Conservation (phyloP, 371 early-diverging fungal genomes). For the Syncephalastrum monosporum region DNA sequence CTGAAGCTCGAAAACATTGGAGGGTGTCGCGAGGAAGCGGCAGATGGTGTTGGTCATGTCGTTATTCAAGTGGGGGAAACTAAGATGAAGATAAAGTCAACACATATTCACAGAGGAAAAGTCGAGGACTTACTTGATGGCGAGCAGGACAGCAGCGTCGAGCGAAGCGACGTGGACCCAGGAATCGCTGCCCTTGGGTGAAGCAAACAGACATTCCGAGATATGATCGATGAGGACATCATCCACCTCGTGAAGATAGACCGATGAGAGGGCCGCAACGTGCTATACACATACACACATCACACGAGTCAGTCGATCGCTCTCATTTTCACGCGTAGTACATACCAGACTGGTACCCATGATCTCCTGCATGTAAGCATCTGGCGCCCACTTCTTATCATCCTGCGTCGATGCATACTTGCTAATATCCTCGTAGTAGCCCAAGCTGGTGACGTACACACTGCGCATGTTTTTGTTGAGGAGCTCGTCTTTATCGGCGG, state of each 20-base stretch:
- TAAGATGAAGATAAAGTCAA: slow-evolving; percentile 12
- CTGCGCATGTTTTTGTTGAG: slow-evolving; percentile 45
- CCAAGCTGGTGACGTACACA: slow-evolving; percentile 55
- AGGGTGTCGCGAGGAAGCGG: slow-evolving; percentile 64
- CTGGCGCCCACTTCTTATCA: slow-evolving; percentile 49
- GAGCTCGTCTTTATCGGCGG: slow-evolving; percentile 16
- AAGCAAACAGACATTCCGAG: slow-evolving; percentile 52
- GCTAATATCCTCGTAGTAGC: slow-evolving; percentile 57
- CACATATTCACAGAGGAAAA: not conserved
- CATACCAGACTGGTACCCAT: slow-evolving; percentile 65
- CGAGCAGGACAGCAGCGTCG: slow-evolving; percentile 57
- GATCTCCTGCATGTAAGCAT: slow-evolving; percentile 62
- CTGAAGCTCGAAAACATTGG: slow-evolving; percentile 52
- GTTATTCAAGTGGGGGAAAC: slow-evolving; percentile 49
- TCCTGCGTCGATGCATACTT: slow-evolving; percentile 44
- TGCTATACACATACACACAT: slow-evolving; percentile 33
- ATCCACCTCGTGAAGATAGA: slow-evolving; percentile 64
- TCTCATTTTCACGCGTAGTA: not conserved
- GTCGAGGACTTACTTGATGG: slow-evolving; percentile 48
- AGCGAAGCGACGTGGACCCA: slow-evolving; percentile 57
- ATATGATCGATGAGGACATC: slow-evolving; percentile 59
- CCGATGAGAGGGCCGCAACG: slow-evolving; percentile 55
- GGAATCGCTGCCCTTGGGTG: slow-evolving; percentile 44
- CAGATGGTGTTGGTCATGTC: slow-evolving; percentile 57
- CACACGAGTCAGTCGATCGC: too few species aligned